Base-by-base conservation (phyloP, 2,329 filamentous ascomycete genomes). In the Calonectria pauciramosa region DNA sequence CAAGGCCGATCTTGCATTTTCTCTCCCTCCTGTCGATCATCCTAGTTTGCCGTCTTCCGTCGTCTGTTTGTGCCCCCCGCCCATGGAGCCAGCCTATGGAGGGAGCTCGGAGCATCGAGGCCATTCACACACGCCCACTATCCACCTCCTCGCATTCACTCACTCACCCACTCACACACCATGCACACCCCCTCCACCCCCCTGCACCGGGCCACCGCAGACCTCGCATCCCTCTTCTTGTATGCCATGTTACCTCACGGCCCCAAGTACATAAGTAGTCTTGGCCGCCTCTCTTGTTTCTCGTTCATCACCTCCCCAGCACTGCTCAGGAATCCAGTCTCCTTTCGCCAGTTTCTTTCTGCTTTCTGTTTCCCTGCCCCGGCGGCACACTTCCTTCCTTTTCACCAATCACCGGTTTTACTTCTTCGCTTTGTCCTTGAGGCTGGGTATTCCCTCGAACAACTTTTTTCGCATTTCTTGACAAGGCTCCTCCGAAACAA, bases 251-350 rank as follows among this genome's bases (percentile, higher is more conserved):
- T 28, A 36, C 66, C 51, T 34, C 34, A 41, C 60, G 47, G 74
- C 75, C 73, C 71, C 65, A 20, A 63, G 65, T 79, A 79, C 74
- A 76, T 72, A 80, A 80, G 76, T 75, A 28, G 68, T 51, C 76
- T 51, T 51, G 65, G 69, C 26, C 76, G 75, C 78, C 71, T 76
- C 49, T 60, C n/a, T 11, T 41, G 56, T 36, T 64, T 38, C 56
- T 51, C 26, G 28, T 65, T 65, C 44, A 23, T 65, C 34, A 67
- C 65, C 70, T 77, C 64, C 59, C 68, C 78, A 79, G 79, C 73
- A 80, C 73, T 72, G 70, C 79, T 76, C 74, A 80, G 78, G 78
- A 80, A 80, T 77, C 78, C 71, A 54, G 63, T 65, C 68, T 60
- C 30, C 69, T 67, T 67, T 71, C 59, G 44, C 65, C 70, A 70